Evolutionary conservation across 495 filamentous ascomycete genomes (phyloP), one percentile per base, ranked within the genome.

Genomic region (Chaetomidium leptoderma): DNA sequence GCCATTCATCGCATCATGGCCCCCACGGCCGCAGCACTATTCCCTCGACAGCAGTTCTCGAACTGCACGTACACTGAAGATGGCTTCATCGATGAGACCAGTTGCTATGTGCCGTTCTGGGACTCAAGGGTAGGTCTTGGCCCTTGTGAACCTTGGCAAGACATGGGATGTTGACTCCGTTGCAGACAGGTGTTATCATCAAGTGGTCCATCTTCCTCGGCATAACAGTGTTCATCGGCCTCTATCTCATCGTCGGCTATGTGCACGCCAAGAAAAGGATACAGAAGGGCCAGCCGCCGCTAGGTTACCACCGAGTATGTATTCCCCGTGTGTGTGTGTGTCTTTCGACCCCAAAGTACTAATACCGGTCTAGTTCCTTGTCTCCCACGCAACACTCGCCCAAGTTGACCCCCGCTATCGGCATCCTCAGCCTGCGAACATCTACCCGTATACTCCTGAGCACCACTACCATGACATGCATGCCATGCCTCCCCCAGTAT

Each of bases 181-280:
- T 3, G 10, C 30, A 87, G 84, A 77, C 73, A 26, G 86, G 80
- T 40, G 65, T 77, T 46, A 83, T 83, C 53, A 70, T 88, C 62
- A 89, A 88, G 70, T 92, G 85, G 80, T 77, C 77, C 29, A 68
- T 91, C 42, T 81, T 90, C 66, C 78, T 86, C 57, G 78, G 72
- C 46, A 51, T 78, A 47, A 68, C 83, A 24, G 42, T 79, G 30
- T 35, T 85, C 37, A 65, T 85, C 55, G 60, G 79, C 60, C 65
- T 82, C 27, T 75, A 81, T 57, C 73, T 84, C 63, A 64, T 88
- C 30, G 66, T 83, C 33, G 83, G 83, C 61, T 81, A 81, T 60
- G 77, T 83, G 59, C 88, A 91, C 67, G 88, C 87, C 37, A 78
- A 82, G 71, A 72, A 74, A 43, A 79, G 89, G 44, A 72, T 91